Evolutionary conservation across 1,284 basidiomycete genomes (phyloP).

Genomic region (Ceratobasidium sp.): DNA sequence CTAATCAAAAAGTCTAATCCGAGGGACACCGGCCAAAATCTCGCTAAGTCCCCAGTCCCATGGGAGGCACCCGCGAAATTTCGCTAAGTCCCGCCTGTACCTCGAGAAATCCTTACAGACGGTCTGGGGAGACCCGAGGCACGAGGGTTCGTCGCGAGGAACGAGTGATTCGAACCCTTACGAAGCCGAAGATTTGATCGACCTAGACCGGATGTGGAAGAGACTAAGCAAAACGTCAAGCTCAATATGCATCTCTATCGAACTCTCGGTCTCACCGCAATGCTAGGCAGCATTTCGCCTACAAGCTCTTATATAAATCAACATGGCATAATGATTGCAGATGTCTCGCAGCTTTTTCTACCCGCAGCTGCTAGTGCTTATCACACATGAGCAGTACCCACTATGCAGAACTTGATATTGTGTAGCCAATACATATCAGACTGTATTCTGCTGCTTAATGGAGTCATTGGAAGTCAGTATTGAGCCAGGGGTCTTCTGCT

Average conservation of each 20-base stretch:
- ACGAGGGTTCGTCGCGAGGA: conserved; percentile 26
- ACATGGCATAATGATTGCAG: no score
- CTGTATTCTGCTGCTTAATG: no score
- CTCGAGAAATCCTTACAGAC: conserved; percentile 8
- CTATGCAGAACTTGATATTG: no score
- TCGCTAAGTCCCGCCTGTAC: conserved; percentile 22
- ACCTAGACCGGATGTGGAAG: conserved; percentile 24
- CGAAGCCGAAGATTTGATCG: neutral
- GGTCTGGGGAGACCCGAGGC: conserved; percentile 17
- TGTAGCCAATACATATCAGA: no score
- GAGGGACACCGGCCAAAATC: neutral
- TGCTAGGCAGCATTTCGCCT: neutral
- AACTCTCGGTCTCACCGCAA: conserved; percentile 6
- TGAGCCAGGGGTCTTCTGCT: conserved; percentile 9
- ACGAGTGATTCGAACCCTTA: conserved; percentile 22
- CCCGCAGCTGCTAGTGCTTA: no score
- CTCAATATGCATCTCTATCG: neutral
- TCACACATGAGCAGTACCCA: no score
- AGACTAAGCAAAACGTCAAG: conserved; percentile 9
- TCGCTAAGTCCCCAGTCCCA: conserved; percentile 21
- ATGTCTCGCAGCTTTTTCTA: no score
- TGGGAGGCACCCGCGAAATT: conserved; percentile 15
- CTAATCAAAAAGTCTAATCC: conserved; percentile 14
- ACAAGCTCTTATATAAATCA: no score
- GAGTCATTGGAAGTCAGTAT: no score